Conservation (phyloP, 2,329 filamentous ascomycete species). For the Canariomyces notabilis region DNA sequence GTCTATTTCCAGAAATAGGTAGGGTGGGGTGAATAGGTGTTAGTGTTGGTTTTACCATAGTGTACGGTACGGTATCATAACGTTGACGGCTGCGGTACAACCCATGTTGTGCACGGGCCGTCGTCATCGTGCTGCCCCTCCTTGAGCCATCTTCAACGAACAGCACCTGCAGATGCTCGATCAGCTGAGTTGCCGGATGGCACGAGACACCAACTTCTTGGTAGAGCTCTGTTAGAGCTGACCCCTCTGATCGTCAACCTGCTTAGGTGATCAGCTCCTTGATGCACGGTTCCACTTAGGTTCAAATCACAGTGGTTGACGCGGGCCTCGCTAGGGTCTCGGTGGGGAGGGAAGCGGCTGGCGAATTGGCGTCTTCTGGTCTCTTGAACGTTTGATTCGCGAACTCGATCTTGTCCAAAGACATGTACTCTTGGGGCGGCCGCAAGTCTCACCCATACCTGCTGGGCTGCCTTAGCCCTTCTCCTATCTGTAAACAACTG, state of each 20-base stretch:
- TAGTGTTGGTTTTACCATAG: no score
- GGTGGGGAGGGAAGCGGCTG: not conserved
- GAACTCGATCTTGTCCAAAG: not conserved
- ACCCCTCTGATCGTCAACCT: constrained; percentile 1
- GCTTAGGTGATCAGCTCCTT: constrained; percentile 9
- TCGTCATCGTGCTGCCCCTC: not conserved
- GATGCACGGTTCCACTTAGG: not conserved
- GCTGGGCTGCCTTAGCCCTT: not conserved
- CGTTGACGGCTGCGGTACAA: no score
- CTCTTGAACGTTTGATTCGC: constrained; percentile 9
- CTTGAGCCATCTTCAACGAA: not conserved
- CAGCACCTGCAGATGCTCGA: not conserved
- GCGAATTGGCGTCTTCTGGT: not conserved
- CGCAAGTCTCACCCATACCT: not conserved
- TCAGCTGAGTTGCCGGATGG: not conserved
- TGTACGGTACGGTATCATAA: no score
- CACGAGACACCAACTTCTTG: not conserved
- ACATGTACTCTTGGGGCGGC: not conserved
- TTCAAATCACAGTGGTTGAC: not conserved
- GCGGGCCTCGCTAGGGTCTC: not conserved
- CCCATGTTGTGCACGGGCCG: no score
- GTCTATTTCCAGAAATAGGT: no score
- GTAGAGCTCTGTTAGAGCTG: no score
- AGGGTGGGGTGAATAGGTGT: no score
- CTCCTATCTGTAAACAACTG: no score